Conservation (phyloP, 2,329 filamentous ascomycete genomes). For the Claviceps lovelessii region DNA sequence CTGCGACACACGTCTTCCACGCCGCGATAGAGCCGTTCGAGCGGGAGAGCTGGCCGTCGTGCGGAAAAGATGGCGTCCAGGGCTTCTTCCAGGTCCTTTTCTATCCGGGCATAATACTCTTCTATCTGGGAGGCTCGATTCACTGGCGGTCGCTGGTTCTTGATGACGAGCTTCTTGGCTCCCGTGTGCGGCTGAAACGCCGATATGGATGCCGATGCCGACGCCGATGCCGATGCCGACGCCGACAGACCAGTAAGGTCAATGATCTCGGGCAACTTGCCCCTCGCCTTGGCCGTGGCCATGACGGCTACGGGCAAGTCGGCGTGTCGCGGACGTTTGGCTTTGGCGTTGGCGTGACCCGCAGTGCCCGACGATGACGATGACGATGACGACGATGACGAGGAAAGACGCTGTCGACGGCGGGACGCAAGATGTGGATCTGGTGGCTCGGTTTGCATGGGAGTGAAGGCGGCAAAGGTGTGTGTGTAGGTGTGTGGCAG, state of each 20-base stretch:
- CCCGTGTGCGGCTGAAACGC: conserved; percentile 60
- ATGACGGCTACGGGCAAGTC: conserved; percentile 13
- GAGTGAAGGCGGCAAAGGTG: neutral
- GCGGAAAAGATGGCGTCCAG: conserved; percentile 59
- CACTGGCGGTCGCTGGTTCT: conserved; percentile 63
- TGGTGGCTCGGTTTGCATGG: conserved; percentile 21
- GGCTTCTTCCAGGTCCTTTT: conserved; percentile 59
- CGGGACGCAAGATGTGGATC: conserved; percentile 20
- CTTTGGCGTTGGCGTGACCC: conserved; percentile 6
- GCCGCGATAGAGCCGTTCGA: conserved; percentile 78
- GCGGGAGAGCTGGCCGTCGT: conserved; percentile 49
- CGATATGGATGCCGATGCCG: neutral
- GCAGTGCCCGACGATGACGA: conserved; percentile 7
- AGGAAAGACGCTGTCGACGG: conserved; percentile 23
- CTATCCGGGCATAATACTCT: conserved; percentile 64
- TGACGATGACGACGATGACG: conserved; percentile 12
- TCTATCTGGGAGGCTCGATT: conserved; percentile 47
- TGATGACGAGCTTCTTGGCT: conserved; percentile 79
- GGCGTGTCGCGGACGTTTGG: conserved; percentile 20
- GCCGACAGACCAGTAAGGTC: conserved; percentile 21
- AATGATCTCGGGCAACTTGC: conserved; percentile 25
- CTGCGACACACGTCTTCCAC: conserved; percentile 85
- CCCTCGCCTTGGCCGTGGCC: conserved; percentile 23
- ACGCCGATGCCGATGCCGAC: neutral
- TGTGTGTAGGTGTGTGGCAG: neutral